Evolutionary conservation across 768 basidiomycete species (phyloP).

Genomic region (Psilocybe cyanescens): DNA sequence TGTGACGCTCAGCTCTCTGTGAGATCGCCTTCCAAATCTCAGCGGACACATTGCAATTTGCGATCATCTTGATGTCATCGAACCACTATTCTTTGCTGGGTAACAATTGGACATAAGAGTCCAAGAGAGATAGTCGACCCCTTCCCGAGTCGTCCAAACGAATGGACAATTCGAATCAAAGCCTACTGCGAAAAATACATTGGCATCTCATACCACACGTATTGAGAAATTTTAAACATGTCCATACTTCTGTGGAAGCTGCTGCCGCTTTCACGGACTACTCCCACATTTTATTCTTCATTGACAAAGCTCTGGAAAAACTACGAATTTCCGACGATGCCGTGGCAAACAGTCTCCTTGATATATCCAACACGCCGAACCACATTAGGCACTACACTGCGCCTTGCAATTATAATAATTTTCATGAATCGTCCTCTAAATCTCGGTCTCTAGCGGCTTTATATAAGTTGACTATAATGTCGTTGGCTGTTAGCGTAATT

Average conservation of each 20-base stretch:
- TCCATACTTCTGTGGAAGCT: no score
- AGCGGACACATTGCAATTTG: background rate
- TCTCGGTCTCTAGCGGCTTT: conserved; percentile 39
- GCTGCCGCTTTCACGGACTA: no score
- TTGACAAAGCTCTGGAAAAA: no score
- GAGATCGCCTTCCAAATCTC: background rate
- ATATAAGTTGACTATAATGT: conserved; percentile 73
- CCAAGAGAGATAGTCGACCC: background rate
- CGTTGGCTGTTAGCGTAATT: conserved; percentile 89
- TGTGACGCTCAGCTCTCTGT: background rate
- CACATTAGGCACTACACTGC: background rate
- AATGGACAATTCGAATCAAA: background rate
- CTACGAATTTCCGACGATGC: no score
- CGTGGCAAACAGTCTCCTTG: no score
- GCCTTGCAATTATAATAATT: background rate
- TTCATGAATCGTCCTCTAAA: conserved; percentile 22
- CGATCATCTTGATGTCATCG: conserved; percentile 15
- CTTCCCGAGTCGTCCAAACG: background rate
- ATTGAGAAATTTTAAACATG: no score
- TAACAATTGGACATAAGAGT: conserved; percentile 2
- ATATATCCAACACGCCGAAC: no score
- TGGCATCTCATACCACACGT: no score
- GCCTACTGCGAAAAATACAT: no score
- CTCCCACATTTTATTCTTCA: no score
- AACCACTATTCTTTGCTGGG: conserved; percentile 17